A percentile compares a stretch with the other conserved stretches of the same genome.
Evolutionary conservation across 2,329 filamentous ascomycete species (phyloP).

Genomic region (Mariannaea elegans): DNA sequence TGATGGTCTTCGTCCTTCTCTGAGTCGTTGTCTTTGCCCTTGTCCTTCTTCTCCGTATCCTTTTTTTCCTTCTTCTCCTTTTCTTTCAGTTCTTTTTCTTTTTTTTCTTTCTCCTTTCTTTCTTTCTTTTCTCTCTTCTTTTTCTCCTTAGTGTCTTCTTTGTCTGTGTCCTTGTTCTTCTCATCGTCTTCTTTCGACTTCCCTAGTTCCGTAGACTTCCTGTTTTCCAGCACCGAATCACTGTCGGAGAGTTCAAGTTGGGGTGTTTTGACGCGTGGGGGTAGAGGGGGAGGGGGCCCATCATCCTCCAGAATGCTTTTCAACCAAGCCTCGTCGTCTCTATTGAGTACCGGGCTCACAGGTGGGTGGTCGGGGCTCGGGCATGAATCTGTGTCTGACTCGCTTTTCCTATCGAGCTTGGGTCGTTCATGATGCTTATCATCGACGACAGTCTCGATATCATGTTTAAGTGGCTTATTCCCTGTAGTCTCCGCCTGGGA

Average conservation of each 20-base stretch:
- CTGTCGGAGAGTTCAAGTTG: slow-evolving; percentile 51
- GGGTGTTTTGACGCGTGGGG: slow-evolving; percentile 61
- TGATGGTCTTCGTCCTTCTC: slow-evolving; percentile 46
- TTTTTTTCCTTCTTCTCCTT: slow-evolving; percentile 47
- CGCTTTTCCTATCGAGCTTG: slow-evolving; percentile 2
- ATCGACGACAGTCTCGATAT: slow-evolving; percentile 25
- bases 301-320: slow-evolving; percentile 59
- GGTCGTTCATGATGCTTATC: slow-evolving; percentile 22
- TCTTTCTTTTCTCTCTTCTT: slow-evolving; percentile 31
- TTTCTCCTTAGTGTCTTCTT: slow-evolving; percentile 42
- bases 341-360: slow-evolving; percentile 59
- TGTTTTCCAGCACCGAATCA: slow-evolving; percentile 14
- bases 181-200: slow-evolving; percentile 34
- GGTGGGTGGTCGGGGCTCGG: slow-evolving; percentile 39
- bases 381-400: slow-evolving; percentile 34
- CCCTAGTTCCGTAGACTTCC: slow-evolving; percentile 34
- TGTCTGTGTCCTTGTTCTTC: slow-evolving; percentile 41
- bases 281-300: slow-evolving; percentile 62
- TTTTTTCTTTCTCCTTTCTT: slow-evolving; percentile 33
- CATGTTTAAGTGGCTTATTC: slow-evolving; percentile 25
- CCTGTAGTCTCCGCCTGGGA: slow-evolving; percentile 23
- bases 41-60: slow-evolving; percentile 46
- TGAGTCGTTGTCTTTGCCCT: slow-evolving; percentile 43
- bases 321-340: slow-evolving; percentile 68
- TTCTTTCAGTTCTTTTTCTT: slow-evolving; percentile 45